These are phyloP conservation scores for Botrytis squamosa DNA, from an alignment of 2,329 filamentous ascomycete species.

Conservation along the genomic window DNA sequence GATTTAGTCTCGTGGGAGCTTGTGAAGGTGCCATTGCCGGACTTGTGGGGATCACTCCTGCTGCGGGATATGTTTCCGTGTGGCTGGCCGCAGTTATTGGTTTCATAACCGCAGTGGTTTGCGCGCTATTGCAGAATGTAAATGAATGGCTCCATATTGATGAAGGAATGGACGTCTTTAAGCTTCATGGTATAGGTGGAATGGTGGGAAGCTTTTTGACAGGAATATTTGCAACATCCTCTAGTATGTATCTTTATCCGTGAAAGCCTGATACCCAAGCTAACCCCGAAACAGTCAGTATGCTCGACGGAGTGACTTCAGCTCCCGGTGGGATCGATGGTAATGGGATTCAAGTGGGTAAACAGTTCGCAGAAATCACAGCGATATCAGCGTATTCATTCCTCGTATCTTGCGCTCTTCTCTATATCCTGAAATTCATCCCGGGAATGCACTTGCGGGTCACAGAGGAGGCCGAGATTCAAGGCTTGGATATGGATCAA, in stretches of 20 bases:
- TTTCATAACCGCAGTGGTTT: constrained; percentile 49
- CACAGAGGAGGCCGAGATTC: constrained; percentile 54
- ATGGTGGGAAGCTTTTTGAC: constrained; percentile 57
- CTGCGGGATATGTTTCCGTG: constrained; percentile 54
- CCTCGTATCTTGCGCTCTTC: constrained; percentile 50
- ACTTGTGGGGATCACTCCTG: constrained; percentile 58
- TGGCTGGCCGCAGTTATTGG: constrained; percentile 53
- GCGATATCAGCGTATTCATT: constrained; percentile 57
- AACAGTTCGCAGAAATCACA: constrained; percentile 56
- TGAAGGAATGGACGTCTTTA: constrained; percentile 59
- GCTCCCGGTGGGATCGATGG: constrained; percentile 48
- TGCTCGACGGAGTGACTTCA: constrained; percentile 50
- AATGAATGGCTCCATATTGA: constrained; percentile 55
- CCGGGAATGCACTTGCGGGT: constrained; percentile 56
- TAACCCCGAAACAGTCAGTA: constrained; percentile 42
- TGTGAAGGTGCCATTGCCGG: constrained; percentile 56
- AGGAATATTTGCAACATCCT: constrained; percentile 53
- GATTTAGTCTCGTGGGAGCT: constrained; percentile 52
- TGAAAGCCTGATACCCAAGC: not conserved
- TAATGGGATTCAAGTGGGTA: constrained; percentile 55
- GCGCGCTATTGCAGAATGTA: constrained; percentile 41
- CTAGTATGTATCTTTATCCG: constrained; percentile 26
- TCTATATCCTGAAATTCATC: constrained; percentile 57
- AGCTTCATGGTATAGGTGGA: constrained; percentile 59
- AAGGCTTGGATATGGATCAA: constrained; percentile 52